These are phyloP conservation scores for Asterophora parasitica DNA, from an alignment of 768 basidiomycete species.

Conservation along the genomic window DNA sequence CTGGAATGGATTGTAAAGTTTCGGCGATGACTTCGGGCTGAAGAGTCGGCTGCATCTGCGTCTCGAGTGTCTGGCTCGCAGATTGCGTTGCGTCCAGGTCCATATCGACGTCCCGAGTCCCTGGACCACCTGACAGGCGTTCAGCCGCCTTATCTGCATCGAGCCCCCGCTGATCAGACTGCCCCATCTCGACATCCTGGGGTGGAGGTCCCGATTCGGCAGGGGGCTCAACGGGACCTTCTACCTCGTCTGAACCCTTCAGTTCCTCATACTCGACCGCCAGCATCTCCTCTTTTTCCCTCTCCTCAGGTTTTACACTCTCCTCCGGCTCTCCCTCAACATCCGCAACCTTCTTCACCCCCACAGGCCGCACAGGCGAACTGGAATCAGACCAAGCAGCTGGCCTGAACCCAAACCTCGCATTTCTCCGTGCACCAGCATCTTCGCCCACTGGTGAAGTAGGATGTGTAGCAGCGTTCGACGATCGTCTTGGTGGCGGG, in stretches of 20 bases:
- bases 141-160: background rate
- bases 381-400: conserved; percentile 2
- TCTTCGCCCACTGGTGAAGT: background rate
- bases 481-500: background rate
- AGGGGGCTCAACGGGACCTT: no score
- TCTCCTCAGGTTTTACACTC: background rate
- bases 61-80: conserved; percentile 9
- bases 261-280: no score
- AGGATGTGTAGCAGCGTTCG: background rate
- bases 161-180: background rate
- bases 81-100: background rate
- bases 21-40: no score
- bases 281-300: background rate
- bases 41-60: background rate
- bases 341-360: background rate
- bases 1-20: no score
- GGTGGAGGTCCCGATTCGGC: no score
- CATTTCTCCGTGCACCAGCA: background rate
- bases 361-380: background rate
- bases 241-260: no score
- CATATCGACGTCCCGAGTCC: background rate
- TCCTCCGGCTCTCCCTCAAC: no score
- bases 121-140: background rate
- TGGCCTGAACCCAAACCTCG: conserved; percentile 5
- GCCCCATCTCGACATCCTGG: background rate